phyloP scores from a whole-genome alignment of 306 rosid genomes.

The Lagenaria siceraria region DNA sequence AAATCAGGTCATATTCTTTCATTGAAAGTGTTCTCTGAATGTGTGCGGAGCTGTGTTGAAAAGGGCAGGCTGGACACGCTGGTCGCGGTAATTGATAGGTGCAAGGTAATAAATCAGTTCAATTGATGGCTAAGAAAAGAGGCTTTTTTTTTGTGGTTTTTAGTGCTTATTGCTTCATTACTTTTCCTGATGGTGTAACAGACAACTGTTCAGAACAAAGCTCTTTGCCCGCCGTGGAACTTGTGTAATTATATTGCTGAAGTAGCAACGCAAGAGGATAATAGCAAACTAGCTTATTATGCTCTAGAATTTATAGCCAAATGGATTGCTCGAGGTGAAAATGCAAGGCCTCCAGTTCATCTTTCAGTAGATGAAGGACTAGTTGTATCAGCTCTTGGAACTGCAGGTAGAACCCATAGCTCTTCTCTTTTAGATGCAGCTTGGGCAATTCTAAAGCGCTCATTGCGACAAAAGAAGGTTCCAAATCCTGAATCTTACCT shows the following conservation, averaged over 20 bases:
- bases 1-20: constrained; percentile 65
- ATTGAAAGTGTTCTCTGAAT: constrained; percentile 36
- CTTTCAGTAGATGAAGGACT: constrained; percentile 83
- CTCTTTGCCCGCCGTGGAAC: constrained; percentile 83
- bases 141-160: neutral
- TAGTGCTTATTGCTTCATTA: constrained; percentile 12
- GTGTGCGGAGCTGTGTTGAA: constrained; percentile 39
- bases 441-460: constrained; percentile 72
- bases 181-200: constrained; percentile 25
- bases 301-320: constrained; percentile 74
- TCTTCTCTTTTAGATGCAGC: constrained; percentile 58
- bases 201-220: constrained; percentile 81
- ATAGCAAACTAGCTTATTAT: constrained; percentile 67
- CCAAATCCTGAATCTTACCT: constrained; percentile 86
- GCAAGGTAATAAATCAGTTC: constrained; percentile 48
- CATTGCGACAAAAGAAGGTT: constrained; percentile 61
- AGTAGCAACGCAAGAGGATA: constrained; percentile 48
- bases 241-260: constrained; percentile 55
- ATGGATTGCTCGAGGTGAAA: constrained; percentile 81
- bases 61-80: constrained; percentile 60
- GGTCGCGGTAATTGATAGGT: constrained; percentile 67
- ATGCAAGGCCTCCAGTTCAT: constrained; percentile 40
- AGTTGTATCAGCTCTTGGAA: constrained; percentile 51
- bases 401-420: constrained; percentile 69
- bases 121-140: constrained; percentile 2